Evolutionary conservation across 345 rosid species (phyloP), one percentile per base, ranked within the genome.

Genomic region (Hibiscus tridactylites): DNA sequence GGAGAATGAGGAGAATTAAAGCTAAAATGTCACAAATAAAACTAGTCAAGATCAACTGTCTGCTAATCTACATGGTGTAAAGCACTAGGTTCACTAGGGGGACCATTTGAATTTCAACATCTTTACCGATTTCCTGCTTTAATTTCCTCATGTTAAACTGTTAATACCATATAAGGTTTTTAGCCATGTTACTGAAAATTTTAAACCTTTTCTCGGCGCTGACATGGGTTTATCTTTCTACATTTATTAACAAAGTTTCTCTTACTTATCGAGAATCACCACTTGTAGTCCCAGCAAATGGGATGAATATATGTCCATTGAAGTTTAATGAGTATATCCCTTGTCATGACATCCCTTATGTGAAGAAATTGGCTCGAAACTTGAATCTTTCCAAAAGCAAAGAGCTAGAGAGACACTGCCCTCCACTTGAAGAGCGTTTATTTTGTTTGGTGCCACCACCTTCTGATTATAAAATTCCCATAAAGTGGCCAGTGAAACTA

Each of bases 361-460:
- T 92, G 35, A 81, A 83, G 1, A 74, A 73, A 47, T 71, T 95
- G 86, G 84, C 81, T 26, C 88, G 81, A 3, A 82, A 72, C 68
- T 89, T 89, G 79, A 79, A 92, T 79, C 57, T 83, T 53, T 85
- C 92, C 37, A 85, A 83, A 75, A 85, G 85, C 84, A 96, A 95
- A 82, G 96, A 90, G 70, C 84, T 95, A 33, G 97, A 92, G 77
- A 87, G 97, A 75, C 99, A 95, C 28, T 92, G 99, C 35, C 93
- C 90, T 65, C 92, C 99, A 7, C 87, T 80, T 31, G 87, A 84
- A 72, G 83, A 85, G 81, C 92, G 88, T 16, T 81, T 92, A 24
- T 95, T 92, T 78, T 92, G 99, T 86, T 76, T 95, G 75, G 89
- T 90, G 28, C 97, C 99, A 33, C 99, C 94, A 24, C 97, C 97